Evolutionary conservation across 1,139 yeast species (phyloP).

Genomic region (Blastobotrys petasosporus): DNA sequence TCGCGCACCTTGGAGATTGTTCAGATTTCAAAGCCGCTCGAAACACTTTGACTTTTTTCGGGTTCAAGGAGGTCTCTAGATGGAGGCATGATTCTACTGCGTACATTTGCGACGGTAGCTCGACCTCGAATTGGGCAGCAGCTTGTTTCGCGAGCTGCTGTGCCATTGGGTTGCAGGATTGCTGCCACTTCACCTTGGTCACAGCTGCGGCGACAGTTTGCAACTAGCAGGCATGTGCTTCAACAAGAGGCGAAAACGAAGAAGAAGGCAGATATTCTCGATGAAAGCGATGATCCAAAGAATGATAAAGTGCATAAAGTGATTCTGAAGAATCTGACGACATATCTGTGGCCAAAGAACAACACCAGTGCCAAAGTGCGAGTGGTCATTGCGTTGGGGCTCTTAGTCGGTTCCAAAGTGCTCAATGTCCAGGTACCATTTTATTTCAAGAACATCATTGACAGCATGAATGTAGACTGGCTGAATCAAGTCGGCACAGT

Average conservation of each 20-base stretch:
- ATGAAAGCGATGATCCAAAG: slow-evolving; percentile 1
- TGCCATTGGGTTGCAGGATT: too few relatives aligned
- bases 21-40: too few relatives aligned
- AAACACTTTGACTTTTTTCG: too few relatives aligned
- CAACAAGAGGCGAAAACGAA: neutral
- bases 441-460: slow-evolving; percentile 82
- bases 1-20: too few relatives aligned
- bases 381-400: slow-evolving; percentile 65
- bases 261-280: neutral
- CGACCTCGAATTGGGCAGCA: too few relatives aligned
- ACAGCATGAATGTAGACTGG: slow-evolving; percentile 92
- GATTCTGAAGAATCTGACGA: slow-evolving; percentile 40
- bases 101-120: too few relatives aligned
- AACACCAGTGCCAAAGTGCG: slow-evolving; percentile 65
- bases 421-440: slow-evolving; percentile 95
- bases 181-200: too few relatives aligned
- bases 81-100: too few relatives aligned
- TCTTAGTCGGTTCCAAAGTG: slow-evolving; percentile 73
- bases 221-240: neutral
- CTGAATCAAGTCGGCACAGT: slow-evolving; percentile 50
- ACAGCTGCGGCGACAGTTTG: too few relatives aligned
- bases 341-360: slow-evolving; percentile 84
- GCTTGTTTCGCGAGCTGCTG: too few relatives aligned
- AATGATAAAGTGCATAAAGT: slow-evolving; percentile 20
- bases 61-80: too few relatives aligned